Evolutionary conservation across 306 rosid species (phyloP).

Genomic region (Castanea crenata): DNA sequence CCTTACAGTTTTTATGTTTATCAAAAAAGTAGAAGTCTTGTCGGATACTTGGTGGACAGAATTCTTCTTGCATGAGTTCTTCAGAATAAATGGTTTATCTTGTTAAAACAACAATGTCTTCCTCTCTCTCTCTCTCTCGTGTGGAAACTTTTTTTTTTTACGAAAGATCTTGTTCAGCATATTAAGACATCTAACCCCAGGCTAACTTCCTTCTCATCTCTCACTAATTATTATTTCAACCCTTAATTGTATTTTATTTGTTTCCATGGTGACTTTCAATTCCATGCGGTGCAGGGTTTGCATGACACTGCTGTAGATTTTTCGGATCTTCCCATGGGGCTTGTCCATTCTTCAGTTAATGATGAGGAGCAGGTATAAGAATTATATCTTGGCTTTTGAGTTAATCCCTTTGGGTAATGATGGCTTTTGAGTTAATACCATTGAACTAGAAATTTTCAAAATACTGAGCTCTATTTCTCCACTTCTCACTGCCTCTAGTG

Average conservation of each 20-base stretch:
- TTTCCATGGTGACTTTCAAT: slow-evolving; percentile 1
- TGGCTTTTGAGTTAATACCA: not conserved
- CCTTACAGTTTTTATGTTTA: not conserved
- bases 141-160: not conserved
- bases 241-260: not conserved
- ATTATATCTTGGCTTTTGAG: not conserved
- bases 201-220: not conserved
- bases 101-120: not conserved
- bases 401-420: not conserved
- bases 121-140: not conserved
- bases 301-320: slow-evolving; percentile 50
- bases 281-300: slow-evolving; percentile 53
- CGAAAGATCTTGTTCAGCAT: not conserved
- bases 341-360: slow-evolving; percentile 52
- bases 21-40: not conserved
- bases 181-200: not conserved
- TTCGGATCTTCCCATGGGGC: slow-evolving; percentile 41
- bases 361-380: slow-evolving; percentile 75
- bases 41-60: not conserved
- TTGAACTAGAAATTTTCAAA: not conserved
- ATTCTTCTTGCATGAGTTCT: not conserved
- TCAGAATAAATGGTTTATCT: not conserved
- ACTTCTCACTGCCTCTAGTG: not conserved
- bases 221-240: not conserved
- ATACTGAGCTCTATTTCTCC: too few relatives aligned